These are phyloP conservation scores for Fusarium tupiense DNA, from an alignment of 2,329 filamentous ascomycete genomes.

Conservation along the genomic window DNA sequence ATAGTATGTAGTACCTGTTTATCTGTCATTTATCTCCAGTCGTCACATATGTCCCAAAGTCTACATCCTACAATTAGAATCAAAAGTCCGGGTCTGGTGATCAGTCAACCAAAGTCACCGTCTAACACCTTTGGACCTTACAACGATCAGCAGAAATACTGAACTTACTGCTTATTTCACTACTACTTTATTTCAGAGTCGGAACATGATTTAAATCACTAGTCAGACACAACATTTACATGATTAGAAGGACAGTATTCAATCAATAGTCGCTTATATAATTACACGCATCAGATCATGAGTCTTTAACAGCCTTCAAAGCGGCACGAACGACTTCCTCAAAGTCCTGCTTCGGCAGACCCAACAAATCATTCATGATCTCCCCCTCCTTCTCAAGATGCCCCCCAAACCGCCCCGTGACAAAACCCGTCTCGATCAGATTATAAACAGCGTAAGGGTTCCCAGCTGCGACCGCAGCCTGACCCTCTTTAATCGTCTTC, in stretches of 20 bases:
- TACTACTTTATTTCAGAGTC: accelerated
- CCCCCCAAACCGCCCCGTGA: neutral
- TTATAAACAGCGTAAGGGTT: neutral
- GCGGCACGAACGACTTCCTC: neutral
- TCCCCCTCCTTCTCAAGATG: conserved; percentile 9
- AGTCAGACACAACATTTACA: too few species aligned
- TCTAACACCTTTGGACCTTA: accelerated
- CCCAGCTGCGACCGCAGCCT: neutral
- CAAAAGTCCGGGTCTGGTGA: neutral
- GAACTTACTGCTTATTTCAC: neutral
- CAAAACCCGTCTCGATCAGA: conserved; percentile 7
- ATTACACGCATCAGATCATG: neutral
- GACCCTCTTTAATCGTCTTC: neutral
- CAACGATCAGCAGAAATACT: accelerated
- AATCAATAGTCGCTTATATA: too few species aligned
- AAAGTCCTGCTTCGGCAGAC: neutral
- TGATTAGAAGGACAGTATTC: too few species aligned
- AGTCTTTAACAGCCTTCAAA: neutral
- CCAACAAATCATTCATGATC: neutral
- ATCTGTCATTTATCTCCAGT: accelerated
- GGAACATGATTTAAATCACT: neutral
- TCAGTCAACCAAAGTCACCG: neutral
- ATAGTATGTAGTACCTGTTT: accelerated
- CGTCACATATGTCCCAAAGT: accelerated
- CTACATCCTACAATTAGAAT: too few species aligned